These are phyloP conservation scores for Suhomyces chickasaworum DNA, from an alignment of 1,139 yeast species.

Conservation along the genomic window DNA sequence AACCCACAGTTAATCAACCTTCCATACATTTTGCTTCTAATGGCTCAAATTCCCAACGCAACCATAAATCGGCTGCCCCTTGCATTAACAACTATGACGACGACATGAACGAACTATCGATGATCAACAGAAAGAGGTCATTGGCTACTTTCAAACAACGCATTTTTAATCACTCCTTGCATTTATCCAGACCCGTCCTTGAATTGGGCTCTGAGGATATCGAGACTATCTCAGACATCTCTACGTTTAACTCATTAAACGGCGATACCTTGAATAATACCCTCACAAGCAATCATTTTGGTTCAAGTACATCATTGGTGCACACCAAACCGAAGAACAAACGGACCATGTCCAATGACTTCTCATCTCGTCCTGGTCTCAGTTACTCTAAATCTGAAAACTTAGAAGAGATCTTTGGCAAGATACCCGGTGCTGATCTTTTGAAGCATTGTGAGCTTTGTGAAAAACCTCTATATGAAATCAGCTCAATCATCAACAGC, in stretches of 20 bases:
- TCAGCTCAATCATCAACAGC: constrained; percentile 48
- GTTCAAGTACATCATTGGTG: constrained; percentile 5
- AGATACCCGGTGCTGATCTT: constrained; percentile 41
- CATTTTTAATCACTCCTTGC: constrained; percentile 13
- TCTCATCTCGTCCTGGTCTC: constrained; percentile 4
- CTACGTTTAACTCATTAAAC: constrained; percentile 17
- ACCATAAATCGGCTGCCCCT: background rate
- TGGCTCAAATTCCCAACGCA: background rate
- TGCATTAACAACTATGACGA: constrained; percentile 4
- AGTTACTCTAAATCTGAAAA: constrained; percentile 24
- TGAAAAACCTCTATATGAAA: constrained; percentile 65
- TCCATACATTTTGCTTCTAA: background rate
- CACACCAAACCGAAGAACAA: constrained; percentile 16
- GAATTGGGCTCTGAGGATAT: constrained; percentile 11
- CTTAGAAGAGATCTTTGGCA: constrained; percentile 44
- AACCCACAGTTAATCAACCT: background rate
- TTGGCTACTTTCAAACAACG: constrained; percentile 44
- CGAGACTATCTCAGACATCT: constrained; percentile 18
- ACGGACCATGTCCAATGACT: constrained; percentile 19
- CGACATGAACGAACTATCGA: constrained; percentile 11
- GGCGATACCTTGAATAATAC: constrained; percentile 14
- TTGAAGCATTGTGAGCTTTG: constrained; percentile 65
- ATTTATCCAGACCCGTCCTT: constrained; percentile 6
- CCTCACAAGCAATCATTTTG: constrained; percentile 5
- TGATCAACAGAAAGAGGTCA: constrained; percentile 34